Conservation (phyloP, 805 yeast species). For the Candida oleophila region DNA sequence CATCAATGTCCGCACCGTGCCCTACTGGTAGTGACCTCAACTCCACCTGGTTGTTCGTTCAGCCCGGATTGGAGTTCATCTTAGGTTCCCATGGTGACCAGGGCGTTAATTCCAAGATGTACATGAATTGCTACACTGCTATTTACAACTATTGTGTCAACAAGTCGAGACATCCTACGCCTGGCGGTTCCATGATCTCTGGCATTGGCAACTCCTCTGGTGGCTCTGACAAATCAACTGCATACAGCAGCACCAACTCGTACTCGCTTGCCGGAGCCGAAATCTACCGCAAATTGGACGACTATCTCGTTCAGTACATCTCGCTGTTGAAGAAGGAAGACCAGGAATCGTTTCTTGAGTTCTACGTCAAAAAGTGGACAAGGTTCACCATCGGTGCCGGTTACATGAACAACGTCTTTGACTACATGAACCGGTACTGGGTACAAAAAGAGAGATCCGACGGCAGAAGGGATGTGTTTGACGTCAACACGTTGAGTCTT, state of each 20-base stretch:
- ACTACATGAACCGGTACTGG: slow-evolving; percentile 96
- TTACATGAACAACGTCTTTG: slow-evolving; percentile 87
- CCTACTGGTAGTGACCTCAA: slow-evolving; percentile 62
- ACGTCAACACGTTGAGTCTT: slow-evolving; percentile 84
- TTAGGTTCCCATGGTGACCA: slow-evolving; percentile 67
- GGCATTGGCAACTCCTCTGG: slow-evolving; percentile 8
- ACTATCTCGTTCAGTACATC: slow-evolving; percentile 63
- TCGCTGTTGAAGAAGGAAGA: slow-evolving; percentile 47
- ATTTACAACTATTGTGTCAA: slow-evolving; percentile 91
- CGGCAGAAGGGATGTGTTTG: slow-evolving; percentile 85
- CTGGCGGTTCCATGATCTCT: background rate
- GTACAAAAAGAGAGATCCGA: slow-evolving; percentile 93
- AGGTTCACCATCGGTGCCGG: slow-evolving; percentile 90
- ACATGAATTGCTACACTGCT: slow-evolving; percentile 88
- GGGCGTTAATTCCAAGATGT: slow-evolving; percentile 66
- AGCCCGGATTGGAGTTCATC: slow-evolving; percentile 71
- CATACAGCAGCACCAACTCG: slow-evolving; percentile 20
- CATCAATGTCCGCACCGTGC: slow-evolving; percentile 15
- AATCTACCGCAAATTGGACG: slow-evolving; percentile 69
- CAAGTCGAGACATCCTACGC: slow-evolving; percentile 50
- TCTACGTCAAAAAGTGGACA: slow-evolving; percentile 86
- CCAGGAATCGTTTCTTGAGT: slow-evolving; percentile 70
- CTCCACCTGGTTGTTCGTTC: slow-evolving; percentile 76
- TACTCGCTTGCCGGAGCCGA: slow-evolving; percentile 82
- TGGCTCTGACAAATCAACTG: slow-evolving; percentile 11